These are phyloP conservation scores for Suhomyces kunorum DNA, from an alignment of 1,139 yeast species.

Conservation along the genomic window DNA sequence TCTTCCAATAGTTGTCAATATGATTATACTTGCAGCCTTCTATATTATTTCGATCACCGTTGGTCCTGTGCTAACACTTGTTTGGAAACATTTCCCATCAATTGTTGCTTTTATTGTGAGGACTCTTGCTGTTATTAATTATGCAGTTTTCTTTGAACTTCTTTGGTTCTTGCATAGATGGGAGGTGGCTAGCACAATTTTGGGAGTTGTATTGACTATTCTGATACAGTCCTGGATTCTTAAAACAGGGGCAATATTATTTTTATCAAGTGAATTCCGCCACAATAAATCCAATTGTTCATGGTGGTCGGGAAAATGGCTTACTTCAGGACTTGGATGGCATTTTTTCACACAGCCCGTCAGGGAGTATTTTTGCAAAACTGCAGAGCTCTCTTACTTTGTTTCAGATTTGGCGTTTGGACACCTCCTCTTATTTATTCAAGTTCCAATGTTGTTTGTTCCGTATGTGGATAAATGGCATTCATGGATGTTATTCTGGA, in stretches of 20 bases:
- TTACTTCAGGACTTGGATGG: conserved; percentile 54
- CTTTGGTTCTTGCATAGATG: conserved; percentile 56
- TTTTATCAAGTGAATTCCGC: conserved; percentile 52
- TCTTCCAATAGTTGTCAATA: conserved; percentile 51
- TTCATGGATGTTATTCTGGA: conserved; percentile 78
- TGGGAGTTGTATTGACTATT: conserved; percentile 47
- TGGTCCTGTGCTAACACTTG: conserved; percentile 48
- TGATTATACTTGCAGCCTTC: conserved; percentile 36
- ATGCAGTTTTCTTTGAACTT: conserved; percentile 49
- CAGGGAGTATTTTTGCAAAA: conserved; percentile 56
- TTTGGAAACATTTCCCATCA: conserved; percentile 44
- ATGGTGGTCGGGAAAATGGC: conserved; percentile 75
- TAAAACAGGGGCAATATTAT: conserved; percentile 36
- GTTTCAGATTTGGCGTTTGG: conserved; percentile 54
- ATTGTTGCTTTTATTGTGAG: conserved; percentile 48
- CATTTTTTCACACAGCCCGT: conserved; percentile 52
- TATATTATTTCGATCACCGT: conserved; percentile 43
- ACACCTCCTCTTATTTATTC: conserved; percentile 51
- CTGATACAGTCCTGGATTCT: conserved; percentile 49
- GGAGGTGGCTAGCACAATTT: conserved; percentile 48
- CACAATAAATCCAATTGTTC: conserved; percentile 54
- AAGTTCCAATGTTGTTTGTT: conserved; percentile 53
- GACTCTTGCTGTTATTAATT: conserved; percentile 40
- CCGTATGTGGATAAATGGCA: conserved; percentile 75
- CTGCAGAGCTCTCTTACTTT: conserved; percentile 56